phyloP scores from a whole-genome alignment of 257 asterid species.

The Gentiana macrophylla region DNA sequence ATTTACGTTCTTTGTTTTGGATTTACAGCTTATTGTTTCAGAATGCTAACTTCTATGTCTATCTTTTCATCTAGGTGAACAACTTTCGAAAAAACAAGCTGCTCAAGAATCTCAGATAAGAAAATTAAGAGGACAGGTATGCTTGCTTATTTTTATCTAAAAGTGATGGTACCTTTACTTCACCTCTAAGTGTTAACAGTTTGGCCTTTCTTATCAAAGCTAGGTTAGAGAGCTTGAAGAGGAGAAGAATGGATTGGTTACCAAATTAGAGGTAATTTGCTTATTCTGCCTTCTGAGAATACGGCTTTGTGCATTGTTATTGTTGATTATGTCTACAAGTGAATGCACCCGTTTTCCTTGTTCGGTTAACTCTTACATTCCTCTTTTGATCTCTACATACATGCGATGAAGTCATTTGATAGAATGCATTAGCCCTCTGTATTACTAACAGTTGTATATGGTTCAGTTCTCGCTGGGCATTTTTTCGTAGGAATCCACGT shows the following conservation, averaged over 20 bases:
- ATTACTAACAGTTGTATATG: too few relatives aligned
- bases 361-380: too few relatives aligned
- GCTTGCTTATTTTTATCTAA: slow-evolving; percentile 9
- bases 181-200: slow-evolving; percentile 16
- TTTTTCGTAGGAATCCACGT: too few relatives aligned
- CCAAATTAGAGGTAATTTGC: slow-evolving; percentile 69
- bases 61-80: slow-evolving; percentile 59
- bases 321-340: too few relatives aligned
- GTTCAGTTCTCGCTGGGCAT: too few relatives aligned
- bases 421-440: too few relatives aligned
- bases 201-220: slow-evolving; percentile 44
- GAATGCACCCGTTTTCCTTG: too few relatives aligned
- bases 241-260: slow-evolving; percentile 82
- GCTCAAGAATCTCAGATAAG: slow-evolving; percentile 89
- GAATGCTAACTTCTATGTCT: slow-evolving; percentile 6
- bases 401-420: too few relatives aligned
- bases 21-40: neutral
- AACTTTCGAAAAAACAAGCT: slow-evolving; percentile 98
- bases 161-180: slow-evolving; percentile 9
- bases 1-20: too few relatives aligned
- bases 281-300: too few relatives aligned
- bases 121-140: slow-evolving; percentile 96
- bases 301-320: too few relatives aligned
- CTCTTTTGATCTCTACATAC: too few relatives aligned
- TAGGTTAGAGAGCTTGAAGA: slow-evolving; percentile 98